phyloP scores from a whole-genome alignment of 1,139 yeast species.

The Taphrina populina region DNA sequence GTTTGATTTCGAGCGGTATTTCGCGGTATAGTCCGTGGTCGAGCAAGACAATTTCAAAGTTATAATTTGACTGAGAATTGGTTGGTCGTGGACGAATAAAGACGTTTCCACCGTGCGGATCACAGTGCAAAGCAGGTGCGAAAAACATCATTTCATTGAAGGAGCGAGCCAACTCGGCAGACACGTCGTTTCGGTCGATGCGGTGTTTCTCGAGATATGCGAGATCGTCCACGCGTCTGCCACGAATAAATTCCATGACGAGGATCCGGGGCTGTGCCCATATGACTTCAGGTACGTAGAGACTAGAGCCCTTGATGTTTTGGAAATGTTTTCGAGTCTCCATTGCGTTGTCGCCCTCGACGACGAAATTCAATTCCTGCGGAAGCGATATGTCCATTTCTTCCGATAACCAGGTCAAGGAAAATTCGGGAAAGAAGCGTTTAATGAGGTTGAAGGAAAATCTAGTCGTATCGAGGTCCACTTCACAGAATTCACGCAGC shows the following conservation, averaged over 20 bases:
- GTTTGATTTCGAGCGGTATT: conserved; percentile 71
- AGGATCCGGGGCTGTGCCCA: conserved; percentile 69
- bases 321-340: conserved; percentile 65
- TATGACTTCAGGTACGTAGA: conserved; percentile 71
- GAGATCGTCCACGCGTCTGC: conserved; percentile 78
- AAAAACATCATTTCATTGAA: conserved; percentile 95
- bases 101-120: conserved; percentile 95
- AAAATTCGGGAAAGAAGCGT: conserved; percentile 86
- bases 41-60: conserved; percentile 85
- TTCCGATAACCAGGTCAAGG: conserved; percentile 89
- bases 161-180: conserved; percentile 80
- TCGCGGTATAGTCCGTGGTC: conserved; percentile 94
- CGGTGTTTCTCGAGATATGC: conserved; percentile 59
- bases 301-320: conserved; percentile 63
- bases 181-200: conserved; percentile 74
- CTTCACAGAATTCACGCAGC: conserved; percentile 79
- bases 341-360: conserved; percentile 79
- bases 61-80: conserved; percentile 53
- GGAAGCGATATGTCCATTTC: conserved; percentile 82
- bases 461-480: conserved; percentile 77
- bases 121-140: conserved; percentile 89
- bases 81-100: conserved; percentile 39
- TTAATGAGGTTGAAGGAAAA: conserved; percentile 73
- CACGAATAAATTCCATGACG: conserved; percentile 81
- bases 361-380: conserved; percentile 81